Evolutionary conservation across 192 early-diverging fungal genomes (phyloP), one percentile per base, ranked within the genome.

Genomic region (Coemansia aciculifera): DNA sequence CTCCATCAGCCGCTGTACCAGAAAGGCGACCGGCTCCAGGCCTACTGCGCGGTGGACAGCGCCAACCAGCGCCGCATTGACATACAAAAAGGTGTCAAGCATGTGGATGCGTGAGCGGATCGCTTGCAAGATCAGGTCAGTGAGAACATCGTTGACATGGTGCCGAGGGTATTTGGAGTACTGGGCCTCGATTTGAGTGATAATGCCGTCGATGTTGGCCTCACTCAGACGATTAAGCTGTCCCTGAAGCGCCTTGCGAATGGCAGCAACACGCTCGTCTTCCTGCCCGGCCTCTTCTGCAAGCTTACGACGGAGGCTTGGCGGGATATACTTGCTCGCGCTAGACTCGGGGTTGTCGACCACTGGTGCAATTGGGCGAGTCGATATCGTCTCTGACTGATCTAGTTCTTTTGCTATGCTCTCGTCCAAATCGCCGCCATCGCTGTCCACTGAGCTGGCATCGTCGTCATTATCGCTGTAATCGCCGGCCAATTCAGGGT

Each of bases 191-290:
- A 96, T 85, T 19, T 90, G 89, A 56, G 81, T 54, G 5, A 98
- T 73, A 54, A 99, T 97, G 15, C 86, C 87, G 64, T 95, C 95
- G 27, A 99, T 89, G 72, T 98, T 99, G 74, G 89, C 87, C 73
- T 95, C 95, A 75, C 90, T 94, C 65, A 97, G 82, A 46, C 89
- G 64, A 59, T 98, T 98, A 8, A 97, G 81, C 60, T 91, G 87
- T 63, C 97, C 97, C 71, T 95, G 93, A 2, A 97, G 66, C 54
- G 88, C 88, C 27, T 90, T 85, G 62, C 94, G 90, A 7, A 98
- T 83, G 12, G 92, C 87, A 4, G 85, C 75, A 32, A 90, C 83
- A n/a, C 88, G 85, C 77, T 78, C 75, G 24, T 74, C 75, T 27
- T 96, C 94, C 29, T 57, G 54, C 17, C 29, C 54, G 29, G 78